These are phyloP conservation scores for Rhodotorula sp. DNA, from an alignment of 1,284 basidiomycete species.

Conservation along the genomic window DNA sequence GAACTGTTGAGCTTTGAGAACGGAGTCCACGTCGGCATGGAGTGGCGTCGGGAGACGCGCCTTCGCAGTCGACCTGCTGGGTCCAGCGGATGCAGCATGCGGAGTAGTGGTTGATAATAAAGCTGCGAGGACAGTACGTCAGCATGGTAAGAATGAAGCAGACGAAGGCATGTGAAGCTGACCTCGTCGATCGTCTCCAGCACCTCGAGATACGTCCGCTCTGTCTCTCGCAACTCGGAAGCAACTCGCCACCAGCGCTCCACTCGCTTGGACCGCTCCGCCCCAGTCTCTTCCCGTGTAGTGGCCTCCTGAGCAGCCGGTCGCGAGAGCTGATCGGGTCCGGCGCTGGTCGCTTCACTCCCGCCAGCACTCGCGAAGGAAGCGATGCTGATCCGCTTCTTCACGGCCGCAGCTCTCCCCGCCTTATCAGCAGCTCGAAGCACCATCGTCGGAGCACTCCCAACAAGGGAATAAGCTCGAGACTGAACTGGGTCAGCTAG, in stretches of 20 bases:
- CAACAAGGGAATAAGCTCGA: constrained; percentile 21
- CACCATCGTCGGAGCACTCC: not conserved
- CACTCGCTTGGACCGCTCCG: constrained; percentile 21
- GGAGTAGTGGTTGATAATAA: constrained; percentile 72
- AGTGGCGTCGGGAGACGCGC: constrained; percentile 9
- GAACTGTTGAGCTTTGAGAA: too few relatives aligned
- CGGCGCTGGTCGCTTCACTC: too few relatives aligned
- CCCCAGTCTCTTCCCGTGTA: not conserved
- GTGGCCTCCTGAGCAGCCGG: too few relatives aligned
- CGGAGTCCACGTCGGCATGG: not conserved
- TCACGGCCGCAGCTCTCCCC: not conserved
- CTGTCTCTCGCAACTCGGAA: constrained; percentile 73
- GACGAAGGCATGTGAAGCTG: constrained; percentile 6
- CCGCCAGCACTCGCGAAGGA: constrained; percentile 20
- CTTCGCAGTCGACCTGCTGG: constrained; percentile 1
- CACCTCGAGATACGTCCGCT: constrained; percentile 72
- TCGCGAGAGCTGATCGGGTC: too few relatives aligned
- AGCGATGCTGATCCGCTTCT: constrained; percentile 33
- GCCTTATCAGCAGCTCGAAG: not conserved
- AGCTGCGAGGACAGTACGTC: constrained; percentile 54
- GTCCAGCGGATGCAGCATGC: constrained; percentile 30
- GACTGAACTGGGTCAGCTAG: constrained; percentile 23
- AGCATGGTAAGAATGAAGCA: too few relatives aligned
- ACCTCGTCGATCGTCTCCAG: constrained; percentile 77
- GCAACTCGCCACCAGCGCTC: constrained; percentile 61